A percentile compares a stretch with the other conserved stretches of the same genome.
These are phyloP conservation scores for Pseudonitzschia delicatissima DNA, from an alignment of 108 stramenopile genomes.

Conservation along the genomic window DNA sequence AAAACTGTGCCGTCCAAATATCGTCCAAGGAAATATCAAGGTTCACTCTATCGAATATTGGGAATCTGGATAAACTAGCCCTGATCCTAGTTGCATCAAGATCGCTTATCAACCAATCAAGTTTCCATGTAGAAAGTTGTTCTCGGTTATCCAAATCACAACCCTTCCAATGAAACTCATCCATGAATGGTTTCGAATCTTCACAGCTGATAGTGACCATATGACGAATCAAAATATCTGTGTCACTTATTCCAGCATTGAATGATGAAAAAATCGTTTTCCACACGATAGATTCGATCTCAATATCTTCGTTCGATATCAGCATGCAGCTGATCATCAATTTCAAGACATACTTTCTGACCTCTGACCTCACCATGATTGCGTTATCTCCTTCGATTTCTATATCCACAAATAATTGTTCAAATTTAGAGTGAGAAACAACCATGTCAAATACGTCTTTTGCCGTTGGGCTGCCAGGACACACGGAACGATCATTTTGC, in stretches of 20 bases:
- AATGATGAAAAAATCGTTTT: slow-evolving; percentile 33
- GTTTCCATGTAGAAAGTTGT: slow-evolving; percentile 10
- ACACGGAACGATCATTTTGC: background rate
- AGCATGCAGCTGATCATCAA: slow-evolving; percentile 47
- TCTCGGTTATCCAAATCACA: background rate
- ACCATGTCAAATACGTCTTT: slow-evolving; percentile 33
- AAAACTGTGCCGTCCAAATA: background rate
- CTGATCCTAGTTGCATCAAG: slow-evolving; percentile 53
- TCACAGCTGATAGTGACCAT: slow-evolving; percentile 12
- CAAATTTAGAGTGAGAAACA: slow-evolving; percentile 43
- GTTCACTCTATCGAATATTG: slow-evolving; percentile 37
- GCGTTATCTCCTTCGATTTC: background rate
- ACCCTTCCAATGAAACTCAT: slow-evolving; percentile 31
- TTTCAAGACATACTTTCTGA: slow-evolving; percentile 28
- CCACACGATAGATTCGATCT: slow-evolving; percentile 37
- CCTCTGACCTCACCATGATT: slow-evolving; percentile 1
- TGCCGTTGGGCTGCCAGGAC: background rate
- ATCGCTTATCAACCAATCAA: slow-evolving; percentile 64
- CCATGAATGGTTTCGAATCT: slow-evolving; percentile 5
- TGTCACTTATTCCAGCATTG: slow-evolving; percentile 31
- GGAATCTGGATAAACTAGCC: slow-evolving; percentile 54
- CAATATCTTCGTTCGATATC: slow-evolving; percentile 27
- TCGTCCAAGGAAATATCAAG: background rate
- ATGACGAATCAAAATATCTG: slow-evolving; percentile 17
- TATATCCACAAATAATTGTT: slow-evolving; percentile 7